A percentile compares a stretch with the other conserved stretches of the same genome.
Conservation (phyloP, 805 yeast species). For the Candida jianshihensis region DNA sequence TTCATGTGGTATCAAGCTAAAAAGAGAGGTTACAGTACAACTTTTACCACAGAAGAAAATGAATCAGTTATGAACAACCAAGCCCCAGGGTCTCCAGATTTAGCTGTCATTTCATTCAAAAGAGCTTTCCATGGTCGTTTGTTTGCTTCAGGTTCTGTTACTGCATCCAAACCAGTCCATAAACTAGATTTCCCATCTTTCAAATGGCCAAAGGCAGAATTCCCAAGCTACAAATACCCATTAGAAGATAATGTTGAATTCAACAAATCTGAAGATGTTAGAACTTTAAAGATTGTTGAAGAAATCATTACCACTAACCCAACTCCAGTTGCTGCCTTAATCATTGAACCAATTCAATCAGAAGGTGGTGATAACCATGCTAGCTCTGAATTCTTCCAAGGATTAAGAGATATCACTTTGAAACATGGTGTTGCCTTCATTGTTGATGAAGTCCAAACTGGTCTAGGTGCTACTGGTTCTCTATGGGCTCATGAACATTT, state of each 20-base stretch:
- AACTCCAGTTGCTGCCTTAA: constrained; percentile 78
- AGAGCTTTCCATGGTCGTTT: constrained; percentile 92
- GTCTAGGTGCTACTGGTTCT: constrained; percentile 81
- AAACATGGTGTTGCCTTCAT: constrained; percentile 66
- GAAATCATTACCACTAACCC: constrained; percentile 59
- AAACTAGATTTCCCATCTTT: constrained; percentile 89
- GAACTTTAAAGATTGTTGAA: constrained; percentile 76
- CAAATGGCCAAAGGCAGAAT: constrained; percentile 95
- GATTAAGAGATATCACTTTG: constrained; percentile 67
- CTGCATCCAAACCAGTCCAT: constrained; percentile 93
- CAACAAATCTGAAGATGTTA: constrained; percentile 71
- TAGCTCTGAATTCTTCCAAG: constrained; percentile 70
- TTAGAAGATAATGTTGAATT: constrained; percentile 55
- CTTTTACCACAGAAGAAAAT: constrained; percentile 64
- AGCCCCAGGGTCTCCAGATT: constrained; percentile 84
- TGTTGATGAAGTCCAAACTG: constrained; percentile 86
- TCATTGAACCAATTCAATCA: constrained; percentile 87
- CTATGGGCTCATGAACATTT: constrained; percentile 90
- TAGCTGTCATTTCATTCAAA: constrained; percentile 80
- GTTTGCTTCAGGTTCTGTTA: constrained; percentile 85
- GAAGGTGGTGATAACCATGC: constrained; percentile 94
- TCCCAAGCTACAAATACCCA: constrained; percentile 82
- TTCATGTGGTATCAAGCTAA: constrained; percentile 71
- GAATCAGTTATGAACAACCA: constrained; percentile 68
- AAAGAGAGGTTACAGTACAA: constrained; percentile 55